Evolutionary conservation across 768 basidiomycete genomes (phyloP).

Genomic region (Rhizopogon rudus): DNA sequence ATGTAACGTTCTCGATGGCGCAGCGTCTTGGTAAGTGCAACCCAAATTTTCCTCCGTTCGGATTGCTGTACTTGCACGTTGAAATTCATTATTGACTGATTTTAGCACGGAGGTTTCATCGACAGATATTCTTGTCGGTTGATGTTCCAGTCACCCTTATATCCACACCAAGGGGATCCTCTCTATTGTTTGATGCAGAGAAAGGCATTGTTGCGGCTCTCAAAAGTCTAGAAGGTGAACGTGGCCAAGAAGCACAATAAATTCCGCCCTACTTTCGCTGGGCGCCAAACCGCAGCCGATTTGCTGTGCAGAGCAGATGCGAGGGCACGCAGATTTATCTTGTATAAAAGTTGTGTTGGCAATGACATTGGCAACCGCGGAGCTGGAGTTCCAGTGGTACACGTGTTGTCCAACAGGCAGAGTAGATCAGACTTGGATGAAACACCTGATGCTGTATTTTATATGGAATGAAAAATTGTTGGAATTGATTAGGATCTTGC

Average conservation of each 20-base stretch:
- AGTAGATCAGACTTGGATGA: not conserved
- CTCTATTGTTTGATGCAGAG: slow-evolving; percentile 53
- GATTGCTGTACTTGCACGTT: slow-evolving; percentile 7
- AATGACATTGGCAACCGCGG: not conserved
- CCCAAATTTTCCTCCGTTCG: slow-evolving; percentile 1
- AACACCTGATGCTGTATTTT: not conserved
- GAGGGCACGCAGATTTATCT: not conserved
- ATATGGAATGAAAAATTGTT: not conserved
- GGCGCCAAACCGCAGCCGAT: not conserved
- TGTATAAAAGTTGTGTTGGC: not conserved
- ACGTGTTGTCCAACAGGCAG: not conserved
- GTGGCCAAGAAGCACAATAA: not conserved
- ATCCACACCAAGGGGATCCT: slow-evolving; percentile 42
- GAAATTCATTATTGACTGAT: not conserved
- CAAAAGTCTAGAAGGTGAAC: slow-evolving; percentile 26
- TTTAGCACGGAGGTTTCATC: slow-evolving; percentile 58
- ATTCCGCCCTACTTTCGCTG: not conserved
- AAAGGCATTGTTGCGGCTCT: slow-evolving; percentile 50
- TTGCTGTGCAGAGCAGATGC: not conserved
- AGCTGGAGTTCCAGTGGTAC: not conserved
- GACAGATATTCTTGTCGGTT: slow-evolving; percentile 69
- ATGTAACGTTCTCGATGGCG: slow-evolving; percentile 69
- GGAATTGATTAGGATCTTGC: slow-evolving; percentile 5
- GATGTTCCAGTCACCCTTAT: slow-evolving; percentile 42
- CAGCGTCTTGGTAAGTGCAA: slow-evolving; percentile 65